phyloP scores from a whole-genome alignment of 768 basidiomycete species.

The Mycena belliarum region DNA sequence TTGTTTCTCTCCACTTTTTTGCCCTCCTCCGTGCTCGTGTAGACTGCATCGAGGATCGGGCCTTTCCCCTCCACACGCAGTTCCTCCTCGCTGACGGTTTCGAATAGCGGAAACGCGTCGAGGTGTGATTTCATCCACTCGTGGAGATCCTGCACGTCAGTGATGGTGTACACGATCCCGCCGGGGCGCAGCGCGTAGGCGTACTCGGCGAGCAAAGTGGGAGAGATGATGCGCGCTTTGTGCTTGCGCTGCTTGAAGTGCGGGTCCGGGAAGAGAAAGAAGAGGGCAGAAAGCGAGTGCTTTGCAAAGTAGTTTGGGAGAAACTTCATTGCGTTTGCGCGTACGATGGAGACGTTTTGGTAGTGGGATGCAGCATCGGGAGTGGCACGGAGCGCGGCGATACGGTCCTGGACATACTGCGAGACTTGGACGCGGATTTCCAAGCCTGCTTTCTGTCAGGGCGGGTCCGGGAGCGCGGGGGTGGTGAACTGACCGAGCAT shows the following conservation, averaged over 20 bases:
- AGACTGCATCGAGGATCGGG: conserved; percentile 78
- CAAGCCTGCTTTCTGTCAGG: conserved; percentile 61
- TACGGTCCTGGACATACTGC: conserved; percentile 93
- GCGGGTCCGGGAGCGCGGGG: conserved; percentile 4
- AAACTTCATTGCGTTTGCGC: conserved; percentile 99
- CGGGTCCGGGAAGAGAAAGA: conserved; percentile 98
- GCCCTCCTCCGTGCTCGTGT: conserved; percentile 90
- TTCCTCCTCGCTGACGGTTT: conserved; percentile 71
- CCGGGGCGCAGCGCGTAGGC: conserved; percentile 90
- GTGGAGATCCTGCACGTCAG: conserved; percentile 92
- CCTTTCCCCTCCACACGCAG: conserved; percentile 78
- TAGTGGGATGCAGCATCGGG: conserved; percentile 49
- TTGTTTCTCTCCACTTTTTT: conserved; percentile 93
- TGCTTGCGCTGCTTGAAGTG: conserved; percentile 98
- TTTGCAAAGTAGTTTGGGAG: conserved; percentile 94
- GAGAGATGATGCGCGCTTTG: conserved; percentile 98
- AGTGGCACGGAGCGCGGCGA: conserved; percentile 84
- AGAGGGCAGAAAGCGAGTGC: conserved; percentile 87
- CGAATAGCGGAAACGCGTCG: conserved; percentile 85
- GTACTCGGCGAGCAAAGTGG: conserved; percentile 96
- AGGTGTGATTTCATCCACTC: conserved; percentile 95
- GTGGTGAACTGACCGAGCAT: conserved; percentile 85
- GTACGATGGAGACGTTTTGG: conserved; percentile 90
- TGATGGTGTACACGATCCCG: conserved; percentile 97
- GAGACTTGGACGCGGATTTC: conserved; percentile 97